phyloP scores from a whole-genome alignment of 2,329 filamentous ascomycete species.

The Penicillium sp. region DNA sequence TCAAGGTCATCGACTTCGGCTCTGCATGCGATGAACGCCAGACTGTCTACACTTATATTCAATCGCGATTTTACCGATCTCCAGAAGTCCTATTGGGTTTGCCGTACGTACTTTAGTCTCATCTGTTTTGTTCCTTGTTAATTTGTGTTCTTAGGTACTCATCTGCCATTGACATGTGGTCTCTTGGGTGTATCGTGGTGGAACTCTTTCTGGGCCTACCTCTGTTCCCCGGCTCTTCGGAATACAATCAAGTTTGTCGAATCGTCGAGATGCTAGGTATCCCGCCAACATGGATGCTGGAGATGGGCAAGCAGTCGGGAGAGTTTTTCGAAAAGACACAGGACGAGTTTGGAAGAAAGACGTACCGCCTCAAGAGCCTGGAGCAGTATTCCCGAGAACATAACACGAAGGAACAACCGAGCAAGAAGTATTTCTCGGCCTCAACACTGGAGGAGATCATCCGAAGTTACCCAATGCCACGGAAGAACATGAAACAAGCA shows the following conservation, averaged over 20 bases:
- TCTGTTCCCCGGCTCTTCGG: constrained; percentile 92
- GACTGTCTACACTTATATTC: constrained; percentile 98
- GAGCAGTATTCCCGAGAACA: constrained; percentile 97
- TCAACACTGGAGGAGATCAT: constrained; percentile 95
- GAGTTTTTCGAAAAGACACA: constrained; percentile 94
- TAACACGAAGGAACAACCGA: constrained; percentile 94
- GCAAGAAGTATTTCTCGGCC: constrained; percentile 98
- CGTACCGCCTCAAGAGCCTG: constrained; percentile 92
- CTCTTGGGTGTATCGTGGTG: constrained; percentile 94
- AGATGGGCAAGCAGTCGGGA: constrained; percentile 95
- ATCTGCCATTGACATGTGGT: constrained; percentile 99
- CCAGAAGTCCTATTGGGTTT: constrained; percentile 93
- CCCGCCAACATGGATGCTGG: constrained; percentile 97
- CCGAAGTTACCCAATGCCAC: constrained; percentile 94
- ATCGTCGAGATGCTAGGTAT: constrained; percentile 98
- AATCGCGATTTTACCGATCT: constrained; percentile 95
- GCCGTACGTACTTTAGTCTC: constrained; percentile 53
- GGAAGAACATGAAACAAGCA: constrained; percentile 98
- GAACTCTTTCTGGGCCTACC: constrained; percentile 94
- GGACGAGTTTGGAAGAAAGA: constrained; percentile 89
- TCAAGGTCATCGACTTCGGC: constrained; percentile 99
- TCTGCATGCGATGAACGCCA: constrained; percentile 97
- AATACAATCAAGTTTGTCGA: constrained; percentile 96
- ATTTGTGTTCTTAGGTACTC: constrained; percentile 64
- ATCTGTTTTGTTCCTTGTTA: constrained; percentile 10